Conservation (phyloP, 768 basidiomycete species). For the Mycena olivaceomarginata region DNA sequence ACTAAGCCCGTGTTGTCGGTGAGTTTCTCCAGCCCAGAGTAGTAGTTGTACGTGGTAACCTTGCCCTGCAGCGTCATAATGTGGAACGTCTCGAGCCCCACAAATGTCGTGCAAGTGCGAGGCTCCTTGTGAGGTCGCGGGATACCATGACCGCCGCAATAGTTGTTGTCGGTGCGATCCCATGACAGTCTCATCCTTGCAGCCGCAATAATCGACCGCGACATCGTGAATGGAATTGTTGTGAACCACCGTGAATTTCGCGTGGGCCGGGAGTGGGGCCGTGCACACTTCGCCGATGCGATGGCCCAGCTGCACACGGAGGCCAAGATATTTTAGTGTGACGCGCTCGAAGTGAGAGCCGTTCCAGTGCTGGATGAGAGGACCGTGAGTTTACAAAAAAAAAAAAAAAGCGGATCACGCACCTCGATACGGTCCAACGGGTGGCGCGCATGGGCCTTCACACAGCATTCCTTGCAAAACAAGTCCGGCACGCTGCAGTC, state of each 20-base stretch:
- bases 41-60: slow-evolving; percentile 40
- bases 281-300: background rate
- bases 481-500: background rate
- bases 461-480: background rate
- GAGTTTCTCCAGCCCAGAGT: slow-evolving; percentile 18
- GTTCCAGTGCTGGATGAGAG: background rate
- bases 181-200: background rate
- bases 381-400: background rate
- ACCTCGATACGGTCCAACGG: slow-evolving; percentile 2
- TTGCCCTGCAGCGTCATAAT: slow-evolving; percentile 35
- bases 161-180: background rate
- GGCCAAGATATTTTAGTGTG: background rate
- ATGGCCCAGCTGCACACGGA: background rate
- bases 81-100: slow-evolving; percentile 6
- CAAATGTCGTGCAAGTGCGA: background rate
- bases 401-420: background rate
- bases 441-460: background rate
- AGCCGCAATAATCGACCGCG: background rate
- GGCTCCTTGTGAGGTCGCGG: background rate
- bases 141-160: background rate
- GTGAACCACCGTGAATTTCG: background rate
- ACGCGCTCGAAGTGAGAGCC: background rate
- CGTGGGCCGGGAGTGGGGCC: background rate
- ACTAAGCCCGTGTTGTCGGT: slow-evolving; percentile 19
- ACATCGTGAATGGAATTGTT: background rate